Percentiles rank a stretch among this genome's conserved stretches.
phyloP scores from a whole-genome alignment of 257 asterid genomes.

The Anisodus acutangulus region DNA sequence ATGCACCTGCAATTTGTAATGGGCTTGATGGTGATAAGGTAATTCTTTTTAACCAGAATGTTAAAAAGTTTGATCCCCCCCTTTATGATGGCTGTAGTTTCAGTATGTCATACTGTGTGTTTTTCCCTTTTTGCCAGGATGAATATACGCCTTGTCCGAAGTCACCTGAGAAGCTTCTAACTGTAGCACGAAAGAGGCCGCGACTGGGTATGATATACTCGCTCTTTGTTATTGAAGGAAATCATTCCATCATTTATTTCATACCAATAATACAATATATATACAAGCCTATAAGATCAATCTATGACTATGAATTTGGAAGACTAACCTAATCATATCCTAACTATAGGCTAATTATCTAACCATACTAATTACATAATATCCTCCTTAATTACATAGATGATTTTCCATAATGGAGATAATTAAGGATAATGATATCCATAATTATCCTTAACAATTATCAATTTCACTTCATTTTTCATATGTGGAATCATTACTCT shows the following conservation, averaged over 20 bases:
- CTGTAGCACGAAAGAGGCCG: slow-evolving; percentile 61
- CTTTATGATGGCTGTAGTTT: not conserved
- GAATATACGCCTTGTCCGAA: slow-evolving; percentile 60
- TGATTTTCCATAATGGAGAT: too few relatives aligned
- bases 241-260: too few relatives aligned
- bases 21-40: slow-evolving; percentile 54
- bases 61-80: not conserved
- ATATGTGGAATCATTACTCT: not conserved
- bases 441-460: too few relatives aligned
- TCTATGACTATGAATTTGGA: too few relatives aligned
- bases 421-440: too few relatives aligned
- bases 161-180: slow-evolving; percentile 76
- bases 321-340: too few relatives aligned
- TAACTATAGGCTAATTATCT: too few relatives aligned
- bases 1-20: slow-evolving; percentile 52
- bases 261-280: too few relatives aligned
- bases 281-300: too few relatives aligned
- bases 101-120: not conserved
- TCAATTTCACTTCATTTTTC: not conserved
- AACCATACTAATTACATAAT: too few relatives aligned
- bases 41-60: not conserved
- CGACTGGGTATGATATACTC: slow-evolving; percentile 53
- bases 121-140: slow-evolving; percentile 50
- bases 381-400: too few relatives aligned
- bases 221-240: not conserved